phyloP scores from a whole-genome alignment of 73 alveolate species.

The Effrenium voratum region DNA sequence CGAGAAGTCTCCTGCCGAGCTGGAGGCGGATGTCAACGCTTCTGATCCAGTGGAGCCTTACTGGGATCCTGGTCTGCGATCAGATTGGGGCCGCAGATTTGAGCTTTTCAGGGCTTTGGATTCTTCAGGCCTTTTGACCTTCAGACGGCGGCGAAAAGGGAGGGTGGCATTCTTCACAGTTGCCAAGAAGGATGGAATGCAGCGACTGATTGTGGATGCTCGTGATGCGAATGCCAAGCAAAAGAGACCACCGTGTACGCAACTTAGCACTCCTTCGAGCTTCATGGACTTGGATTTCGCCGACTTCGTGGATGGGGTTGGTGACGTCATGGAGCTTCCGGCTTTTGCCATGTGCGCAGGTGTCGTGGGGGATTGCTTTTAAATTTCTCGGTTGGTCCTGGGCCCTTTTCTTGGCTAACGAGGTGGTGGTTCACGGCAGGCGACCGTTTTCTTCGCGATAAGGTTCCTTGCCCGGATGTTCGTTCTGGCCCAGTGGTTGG shows the following conservation, averaged over 20 bases:
- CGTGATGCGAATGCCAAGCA: not conserved
- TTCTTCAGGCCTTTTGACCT: not conserved
- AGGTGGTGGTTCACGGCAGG: not conserved
- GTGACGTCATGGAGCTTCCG: not conserved
- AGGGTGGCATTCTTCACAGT: not conserved
- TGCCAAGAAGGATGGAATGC: not conserved
- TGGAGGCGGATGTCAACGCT: not conserved
- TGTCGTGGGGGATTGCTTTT: constrained; percentile 40
- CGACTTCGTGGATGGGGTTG: not conserved
- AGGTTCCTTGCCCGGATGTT: not conserved
- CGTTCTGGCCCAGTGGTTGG: not conserved
- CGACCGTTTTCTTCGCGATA: not conserved
- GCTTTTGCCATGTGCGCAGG: not conserved
- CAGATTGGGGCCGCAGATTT: not conserved
- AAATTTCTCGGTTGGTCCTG: constrained; percentile 33
- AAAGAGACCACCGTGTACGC: not conserved
- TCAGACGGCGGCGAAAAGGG: not conserved
- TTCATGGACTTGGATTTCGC: not conserved
- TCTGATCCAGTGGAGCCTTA: not conserved
- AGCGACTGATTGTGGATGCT: not conserved
- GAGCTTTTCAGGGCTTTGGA: not conserved
- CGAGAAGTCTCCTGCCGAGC: not conserved
- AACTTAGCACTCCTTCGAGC: not conserved
- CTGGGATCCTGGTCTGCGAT: not conserved
- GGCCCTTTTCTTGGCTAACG: constrained; percentile 36